Conservation (phyloP, 306 rosid genomes). For the Vicia sativa region DNA sequence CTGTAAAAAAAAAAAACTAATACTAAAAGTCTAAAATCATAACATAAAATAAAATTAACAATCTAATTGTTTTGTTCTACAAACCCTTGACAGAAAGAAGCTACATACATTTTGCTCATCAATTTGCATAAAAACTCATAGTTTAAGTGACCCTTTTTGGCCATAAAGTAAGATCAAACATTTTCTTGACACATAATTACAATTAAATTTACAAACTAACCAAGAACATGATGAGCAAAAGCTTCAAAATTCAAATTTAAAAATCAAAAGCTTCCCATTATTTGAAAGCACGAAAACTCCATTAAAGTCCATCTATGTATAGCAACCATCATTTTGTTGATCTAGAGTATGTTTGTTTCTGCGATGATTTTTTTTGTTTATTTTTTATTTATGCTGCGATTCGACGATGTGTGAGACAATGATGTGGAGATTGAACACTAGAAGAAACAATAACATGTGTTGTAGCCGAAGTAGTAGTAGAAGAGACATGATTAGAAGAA, state of each 20-base stretch:
- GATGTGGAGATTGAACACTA: constrained; percentile 62
- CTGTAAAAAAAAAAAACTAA: too few species aligned
- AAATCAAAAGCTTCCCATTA: constrained; percentile 32
- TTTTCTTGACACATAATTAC: constrained; percentile 45
- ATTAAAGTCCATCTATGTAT: background rate
- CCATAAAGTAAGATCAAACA: constrained; percentile 21
- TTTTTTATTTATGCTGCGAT: constrained; percentile 40
- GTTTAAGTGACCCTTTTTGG: constrained; percentile 47
- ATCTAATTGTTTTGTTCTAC: constrained; percentile 1
- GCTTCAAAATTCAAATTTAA: background rate
- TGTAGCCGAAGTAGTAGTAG: constrained; percentile 32
- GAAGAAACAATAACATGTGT: constrained; percentile 55
- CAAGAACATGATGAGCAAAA: constrained; percentile 37
- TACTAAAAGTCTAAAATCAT: too few species aligned
- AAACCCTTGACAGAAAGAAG: constrained; percentile 31
- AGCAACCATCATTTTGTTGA: background rate
- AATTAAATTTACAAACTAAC: constrained; percentile 33
- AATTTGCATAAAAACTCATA: background rate
- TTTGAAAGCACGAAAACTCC: constrained; percentile 24
- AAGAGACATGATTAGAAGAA: constrained; percentile 28
- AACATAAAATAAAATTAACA: background rate
- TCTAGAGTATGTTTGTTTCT: background rate
- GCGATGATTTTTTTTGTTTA: background rate
- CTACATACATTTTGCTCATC: background rate
- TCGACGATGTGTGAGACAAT: constrained; percentile 50